Evolutionary conservation across 805 yeast species (phyloP).

Genomic region (Monosporozyma aerobia): DNA sequence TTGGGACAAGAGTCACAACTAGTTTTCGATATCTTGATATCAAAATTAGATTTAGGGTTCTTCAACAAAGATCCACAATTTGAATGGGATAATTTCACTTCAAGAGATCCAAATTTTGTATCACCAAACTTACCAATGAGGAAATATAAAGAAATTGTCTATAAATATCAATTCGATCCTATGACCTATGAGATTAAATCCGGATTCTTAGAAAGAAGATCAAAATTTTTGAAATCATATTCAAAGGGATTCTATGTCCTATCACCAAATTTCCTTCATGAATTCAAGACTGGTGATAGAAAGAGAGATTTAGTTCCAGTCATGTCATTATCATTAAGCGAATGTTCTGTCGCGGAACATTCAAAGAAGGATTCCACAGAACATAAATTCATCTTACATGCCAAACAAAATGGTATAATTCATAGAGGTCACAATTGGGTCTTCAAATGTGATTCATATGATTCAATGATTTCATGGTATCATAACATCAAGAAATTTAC

Average conservation of each 20-base stretch:
- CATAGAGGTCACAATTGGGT: slow-evolving; percentile 87
- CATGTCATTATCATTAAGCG: slow-evolving; percentile 70
- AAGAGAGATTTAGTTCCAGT: slow-evolving; percentile 74
- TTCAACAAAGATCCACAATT: slow-evolving; percentile 66
- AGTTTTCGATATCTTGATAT: slow-evolving; percentile 55
- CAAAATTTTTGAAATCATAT: slow-evolving; percentile 87
- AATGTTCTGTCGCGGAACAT: slow-evolving; percentile 76
- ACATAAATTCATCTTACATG: slow-evolving; percentile 71
- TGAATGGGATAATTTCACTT: slow-evolving; percentile 84
- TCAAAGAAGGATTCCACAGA: slow-evolving; percentile 50
- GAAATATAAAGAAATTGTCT: slow-evolving; percentile 49
- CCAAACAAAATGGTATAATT: slow-evolving; percentile 66
- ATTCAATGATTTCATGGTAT: slow-evolving; percentile 76
- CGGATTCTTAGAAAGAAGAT: slow-evolving; percentile 79
- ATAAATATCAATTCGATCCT: slow-evolving; percentile 61
- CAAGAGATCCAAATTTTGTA: slow-evolving; percentile 62
- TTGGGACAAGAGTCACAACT: slow-evolving; percentile 67
- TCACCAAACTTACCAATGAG: slow-evolving; percentile 55
- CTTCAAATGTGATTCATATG: slow-evolving; percentile 81
- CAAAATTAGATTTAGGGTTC: slow-evolving; percentile 59
- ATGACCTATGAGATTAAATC: slow-evolving; percentile 60
- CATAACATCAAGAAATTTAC: slow-evolving; percentile 66
- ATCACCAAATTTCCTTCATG: slow-evolving; percentile 83
- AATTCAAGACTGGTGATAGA: slow-evolving; percentile 75
- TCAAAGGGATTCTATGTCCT: slow-evolving; percentile 84